Evolutionary conservation across 208 protist species (phyloP).

Genomic region (Crithidia bombi): DNA sequence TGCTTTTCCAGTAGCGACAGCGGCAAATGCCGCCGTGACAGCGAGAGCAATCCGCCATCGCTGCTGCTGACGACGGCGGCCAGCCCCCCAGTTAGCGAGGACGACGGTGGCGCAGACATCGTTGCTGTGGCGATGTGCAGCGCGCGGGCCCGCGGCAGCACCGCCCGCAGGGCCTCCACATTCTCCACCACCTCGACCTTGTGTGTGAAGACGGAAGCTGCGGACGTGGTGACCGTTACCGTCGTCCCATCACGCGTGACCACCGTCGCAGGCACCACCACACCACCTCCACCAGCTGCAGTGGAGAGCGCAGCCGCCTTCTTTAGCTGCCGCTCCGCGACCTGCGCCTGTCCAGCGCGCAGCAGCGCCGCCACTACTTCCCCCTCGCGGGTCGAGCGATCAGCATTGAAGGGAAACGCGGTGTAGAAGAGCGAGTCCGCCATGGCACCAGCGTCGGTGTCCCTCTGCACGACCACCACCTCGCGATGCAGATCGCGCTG

Average conservation of each 20-base stretch:
- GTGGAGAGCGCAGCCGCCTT: background rate
- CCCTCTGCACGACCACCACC: conserved; percentile 69
- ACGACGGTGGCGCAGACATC: conserved; percentile 21
- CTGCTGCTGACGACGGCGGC: too few species aligned
- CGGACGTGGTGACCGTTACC: background rate
- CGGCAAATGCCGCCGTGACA: background rate
- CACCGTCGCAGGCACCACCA: background rate
- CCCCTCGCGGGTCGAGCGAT: conserved; percentile 71
- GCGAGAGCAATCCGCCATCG: too few species aligned
- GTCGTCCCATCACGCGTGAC: too few species aligned
- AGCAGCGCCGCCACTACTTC: conserved; percentile 51
- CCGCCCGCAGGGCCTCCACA: conserved; percentile 46
- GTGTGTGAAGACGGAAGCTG: conserved; percentile 30
- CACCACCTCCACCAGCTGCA: background rate
- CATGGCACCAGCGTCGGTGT: conserved; percentile 25
- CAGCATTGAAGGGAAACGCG: conserved; percentile 59
- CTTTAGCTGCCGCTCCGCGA: conserved; percentile 24
- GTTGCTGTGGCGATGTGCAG: conserved; percentile 43
- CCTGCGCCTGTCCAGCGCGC: conserved; percentile 16
- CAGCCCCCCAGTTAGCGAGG: too few species aligned
- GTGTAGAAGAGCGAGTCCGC: conserved; percentile 35
- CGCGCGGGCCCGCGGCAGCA: conserved; percentile 49
- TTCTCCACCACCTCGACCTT: conserved; percentile 59
- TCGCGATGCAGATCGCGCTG: conserved; percentile 64
- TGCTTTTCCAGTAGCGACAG: conserved; percentile 1